A percentile compares a stretch with the other conserved stretches of the same genome.
Evolutionary conservation across 148 eudicot genomes (phyloP).

Genomic region (Rhododendron mucronatum): DNA sequence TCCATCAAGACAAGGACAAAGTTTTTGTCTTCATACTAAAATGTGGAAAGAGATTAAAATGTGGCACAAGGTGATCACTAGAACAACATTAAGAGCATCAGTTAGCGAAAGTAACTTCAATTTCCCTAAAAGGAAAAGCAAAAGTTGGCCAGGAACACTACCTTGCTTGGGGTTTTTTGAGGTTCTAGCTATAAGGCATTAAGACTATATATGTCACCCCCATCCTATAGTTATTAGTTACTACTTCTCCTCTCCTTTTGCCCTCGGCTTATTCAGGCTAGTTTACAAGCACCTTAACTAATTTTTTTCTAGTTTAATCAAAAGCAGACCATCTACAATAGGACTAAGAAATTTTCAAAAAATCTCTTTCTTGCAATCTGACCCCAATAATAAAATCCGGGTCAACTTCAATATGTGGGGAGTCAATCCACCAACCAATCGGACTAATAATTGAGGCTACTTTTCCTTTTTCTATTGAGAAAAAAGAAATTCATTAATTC

Average conservation of each 20-base stretch:
- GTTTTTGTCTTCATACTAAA: conserved; percentile 1
- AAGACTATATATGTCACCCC: not conserved
- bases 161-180: not conserved
- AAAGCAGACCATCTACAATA: not conserved
- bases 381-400: not conserved
- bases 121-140: not conserved
- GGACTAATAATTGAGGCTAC: not conserved
- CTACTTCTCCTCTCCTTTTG: no score
- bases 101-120: not conserved
- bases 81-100: not conserved
- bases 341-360: no score
- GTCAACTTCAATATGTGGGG: not conserved
- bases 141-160: not conserved
- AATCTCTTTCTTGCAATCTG: not conserved
- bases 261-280: accelerated
- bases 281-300: no score
- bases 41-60: conserved; percentile 10
- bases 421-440: not conserved
- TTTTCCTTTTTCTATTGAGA: not conserved
- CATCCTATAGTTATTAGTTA: not conserved
- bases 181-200: not conserved
- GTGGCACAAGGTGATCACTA: not conserved
- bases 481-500: conserved; percentile 12
- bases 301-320: not conserved
- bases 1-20: conserved; percentile 3